Conservation (phyloP, 768 basidiomycete species). For the Kwoniella bestiolae region DNA sequence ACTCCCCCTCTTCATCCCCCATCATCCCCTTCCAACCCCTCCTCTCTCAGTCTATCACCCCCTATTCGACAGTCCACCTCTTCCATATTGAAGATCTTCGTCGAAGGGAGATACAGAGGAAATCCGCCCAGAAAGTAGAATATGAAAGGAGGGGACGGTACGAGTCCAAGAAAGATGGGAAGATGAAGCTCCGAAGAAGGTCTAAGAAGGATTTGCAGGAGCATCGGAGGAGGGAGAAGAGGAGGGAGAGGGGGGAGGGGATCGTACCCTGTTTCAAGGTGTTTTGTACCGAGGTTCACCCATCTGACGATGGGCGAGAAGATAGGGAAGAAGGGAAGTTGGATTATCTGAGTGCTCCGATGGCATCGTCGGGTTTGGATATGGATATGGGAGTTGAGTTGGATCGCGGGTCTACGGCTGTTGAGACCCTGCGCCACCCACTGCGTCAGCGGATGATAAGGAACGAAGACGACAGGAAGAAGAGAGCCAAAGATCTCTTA, state of each 20-base stretch:
- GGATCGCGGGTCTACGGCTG: too few relatives aligned
- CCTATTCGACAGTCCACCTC: neutral
- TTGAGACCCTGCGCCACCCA: too few relatives aligned
- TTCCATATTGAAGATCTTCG: slow-evolving; percentile 1
- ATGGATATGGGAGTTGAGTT: neutral
- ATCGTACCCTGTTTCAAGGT: slow-evolving; percentile 5
- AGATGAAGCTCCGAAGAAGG: neutral
- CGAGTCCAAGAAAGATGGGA: slow-evolving; percentile 1
- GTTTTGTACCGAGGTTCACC: neutral
- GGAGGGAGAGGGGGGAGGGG: neutral
- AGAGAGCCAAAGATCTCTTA: neutral
- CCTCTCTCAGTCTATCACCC: neutral
- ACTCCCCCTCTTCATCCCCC: neutral
- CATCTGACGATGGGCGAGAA: neutral
- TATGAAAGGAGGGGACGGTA: slow-evolving; percentile 10
- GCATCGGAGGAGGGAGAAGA: neutral
- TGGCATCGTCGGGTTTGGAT: too few relatives aligned
- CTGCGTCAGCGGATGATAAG: too few relatives aligned
- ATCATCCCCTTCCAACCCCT: neutral
- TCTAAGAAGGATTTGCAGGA: slow-evolving; percentile 1
- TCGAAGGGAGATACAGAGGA: neutral
- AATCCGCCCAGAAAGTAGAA: slow-evolving; percentile 1
- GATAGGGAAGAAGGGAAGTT: too few relatives aligned
- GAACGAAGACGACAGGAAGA: too few relatives aligned
- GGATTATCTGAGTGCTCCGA: too few relatives aligned